Evolutionary conservation across 1,284 basidiomycete species (phyloP).

Genomic region (Serendipita sp.): DNA sequence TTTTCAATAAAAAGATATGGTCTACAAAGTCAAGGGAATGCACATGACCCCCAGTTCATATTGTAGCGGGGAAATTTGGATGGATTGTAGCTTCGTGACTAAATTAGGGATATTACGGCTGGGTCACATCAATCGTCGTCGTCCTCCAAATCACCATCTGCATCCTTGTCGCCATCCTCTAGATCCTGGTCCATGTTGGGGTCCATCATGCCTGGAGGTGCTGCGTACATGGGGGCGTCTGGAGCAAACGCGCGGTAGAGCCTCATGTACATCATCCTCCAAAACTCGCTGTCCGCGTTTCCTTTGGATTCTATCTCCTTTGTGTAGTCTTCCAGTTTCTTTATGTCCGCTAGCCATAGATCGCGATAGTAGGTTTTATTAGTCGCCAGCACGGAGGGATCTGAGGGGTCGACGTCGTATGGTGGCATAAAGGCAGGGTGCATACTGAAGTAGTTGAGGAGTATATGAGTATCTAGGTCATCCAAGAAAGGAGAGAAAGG

Average conservation of each 20-base stretch:
- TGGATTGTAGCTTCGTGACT: too few relatives aligned
- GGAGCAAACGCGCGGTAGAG: conserved; percentile 2
- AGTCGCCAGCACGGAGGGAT: background rate
- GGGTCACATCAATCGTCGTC: background rate
- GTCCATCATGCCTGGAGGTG: background rate
- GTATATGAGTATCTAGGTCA: background rate
- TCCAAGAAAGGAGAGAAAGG: background rate
- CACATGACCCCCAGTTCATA: too few relatives aligned
- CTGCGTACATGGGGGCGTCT: conserved; percentile 1
- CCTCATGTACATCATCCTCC: conserved; percentile 5
- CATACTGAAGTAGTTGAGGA: background rate
- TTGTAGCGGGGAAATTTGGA: too few relatives aligned
- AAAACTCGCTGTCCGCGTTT: background rate
- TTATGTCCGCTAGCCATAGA: background rate
- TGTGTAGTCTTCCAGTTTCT: background rate
- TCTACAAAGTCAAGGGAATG: too few relatives aligned
- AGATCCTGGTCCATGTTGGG: conserved; percentile 8
- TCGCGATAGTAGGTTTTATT: conserved; percentile 4
- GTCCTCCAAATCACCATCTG: background rate
- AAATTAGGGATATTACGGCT: too few relatives aligned
- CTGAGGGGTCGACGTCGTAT: background rate
- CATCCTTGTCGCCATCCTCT: conserved; percentile 4
- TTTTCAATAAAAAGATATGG: too few relatives aligned
- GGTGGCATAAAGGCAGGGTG: background rate
- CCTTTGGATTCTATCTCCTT: background rate